phyloP scores from a whole-genome alignment of 345 rosid species.

The Draba incana region DNA sequence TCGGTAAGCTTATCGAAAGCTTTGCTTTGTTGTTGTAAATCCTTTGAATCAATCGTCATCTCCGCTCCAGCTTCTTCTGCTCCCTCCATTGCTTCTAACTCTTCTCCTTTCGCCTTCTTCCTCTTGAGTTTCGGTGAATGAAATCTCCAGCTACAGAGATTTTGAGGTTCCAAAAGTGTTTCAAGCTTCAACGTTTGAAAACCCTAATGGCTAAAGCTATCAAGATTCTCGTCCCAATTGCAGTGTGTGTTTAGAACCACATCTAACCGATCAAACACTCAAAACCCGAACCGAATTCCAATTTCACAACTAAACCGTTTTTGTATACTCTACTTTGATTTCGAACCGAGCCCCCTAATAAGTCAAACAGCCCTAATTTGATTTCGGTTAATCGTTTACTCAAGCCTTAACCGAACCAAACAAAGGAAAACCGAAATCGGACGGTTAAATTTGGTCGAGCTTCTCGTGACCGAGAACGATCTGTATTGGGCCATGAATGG shows the following conservation, averaged over 20 bases:
- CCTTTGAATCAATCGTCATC: slow-evolving; percentile 76
- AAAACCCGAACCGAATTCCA: slow-evolving; percentile 23
- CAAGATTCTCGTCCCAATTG: background rate
- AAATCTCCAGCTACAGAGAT: slow-evolving; percentile 22
- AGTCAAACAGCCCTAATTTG: background rate
- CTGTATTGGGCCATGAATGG: slow-evolving; percentile 21
- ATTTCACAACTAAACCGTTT: slow-evolving; percentile 11
- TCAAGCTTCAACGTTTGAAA: slow-evolving; percentile 24
- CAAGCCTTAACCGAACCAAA: slow-evolving; percentile 3
- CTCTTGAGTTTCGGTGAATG: slow-evolving; percentile 24
- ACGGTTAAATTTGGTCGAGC: background rate
- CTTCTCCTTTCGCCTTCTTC: slow-evolving; percentile 13
- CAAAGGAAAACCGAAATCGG: background rate
- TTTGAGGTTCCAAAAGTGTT: slow-evolving; percentile 22
- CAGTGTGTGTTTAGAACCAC: background rate
- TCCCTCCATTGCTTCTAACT: slow-evolving; percentile 61
- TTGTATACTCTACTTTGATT: background rate
- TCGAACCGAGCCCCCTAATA: no score
- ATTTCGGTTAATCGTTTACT: background rate
- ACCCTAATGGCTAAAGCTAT: slow-evolving; percentile 32
- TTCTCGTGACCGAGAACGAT: background rate
- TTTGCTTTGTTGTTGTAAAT: slow-evolving; percentile 95
- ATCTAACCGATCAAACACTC: slow-evolving; percentile 12
- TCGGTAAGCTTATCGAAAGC: slow-evolving; percentile 97
- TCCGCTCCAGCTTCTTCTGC: slow-evolving; percentile 69